A percentile compares a stretch with the other conserved stretches of the same genome.
Evolutionary conservation across 169 alveolate genomes (phyloP).

Genomic region (Eimeria zaria): DNA sequence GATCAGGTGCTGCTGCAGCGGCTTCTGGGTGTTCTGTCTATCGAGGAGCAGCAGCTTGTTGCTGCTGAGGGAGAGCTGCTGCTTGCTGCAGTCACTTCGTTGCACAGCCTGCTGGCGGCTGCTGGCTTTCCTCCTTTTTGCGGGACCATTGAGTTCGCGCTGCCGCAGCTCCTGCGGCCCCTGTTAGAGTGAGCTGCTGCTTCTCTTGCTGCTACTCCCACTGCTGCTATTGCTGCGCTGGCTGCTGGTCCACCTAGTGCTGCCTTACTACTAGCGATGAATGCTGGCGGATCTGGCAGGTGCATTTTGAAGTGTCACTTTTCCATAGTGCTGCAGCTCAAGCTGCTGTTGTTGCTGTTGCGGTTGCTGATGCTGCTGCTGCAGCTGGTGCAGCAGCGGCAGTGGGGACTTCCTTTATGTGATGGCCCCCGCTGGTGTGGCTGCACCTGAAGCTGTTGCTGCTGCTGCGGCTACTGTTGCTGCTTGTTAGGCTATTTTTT

Average conservation of each 20-base stretch:
- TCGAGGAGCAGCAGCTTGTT: constrained; percentile 66
- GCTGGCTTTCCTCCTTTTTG: constrained; percentile 23
- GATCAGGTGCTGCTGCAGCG: constrained; percentile 30
- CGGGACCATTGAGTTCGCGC: constrained; percentile 31
- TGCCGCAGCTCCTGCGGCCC: constrained; percentile 50
- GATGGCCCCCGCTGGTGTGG: background rate
- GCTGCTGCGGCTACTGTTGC: background rate
- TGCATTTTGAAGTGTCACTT: background rate
- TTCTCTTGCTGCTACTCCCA: background rate
- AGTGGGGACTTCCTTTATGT: background rate
- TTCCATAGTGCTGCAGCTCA: background rate
- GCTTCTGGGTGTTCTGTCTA: background rate
- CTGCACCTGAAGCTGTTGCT: background rate
- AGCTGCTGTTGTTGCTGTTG: background rate
- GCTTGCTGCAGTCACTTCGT: constrained; percentile 39
- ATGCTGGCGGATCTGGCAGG: background rate
- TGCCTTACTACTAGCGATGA: background rate
- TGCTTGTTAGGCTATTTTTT: constrained; percentile 22
- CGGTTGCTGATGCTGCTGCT: background rate
- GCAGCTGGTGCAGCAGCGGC: background rate
- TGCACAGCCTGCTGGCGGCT: constrained; percentile 25
- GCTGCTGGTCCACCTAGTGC: background rate
- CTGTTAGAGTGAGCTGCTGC: constrained; percentile 20
- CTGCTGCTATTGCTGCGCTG: background rate
- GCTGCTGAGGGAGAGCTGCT: constrained; percentile 60